Evolutionary conservation across 2,329 filamentous ascomycete species (phyloP), one percentile per base, ranked within the genome.

Genomic region (Diplodia mutila): DNA sequence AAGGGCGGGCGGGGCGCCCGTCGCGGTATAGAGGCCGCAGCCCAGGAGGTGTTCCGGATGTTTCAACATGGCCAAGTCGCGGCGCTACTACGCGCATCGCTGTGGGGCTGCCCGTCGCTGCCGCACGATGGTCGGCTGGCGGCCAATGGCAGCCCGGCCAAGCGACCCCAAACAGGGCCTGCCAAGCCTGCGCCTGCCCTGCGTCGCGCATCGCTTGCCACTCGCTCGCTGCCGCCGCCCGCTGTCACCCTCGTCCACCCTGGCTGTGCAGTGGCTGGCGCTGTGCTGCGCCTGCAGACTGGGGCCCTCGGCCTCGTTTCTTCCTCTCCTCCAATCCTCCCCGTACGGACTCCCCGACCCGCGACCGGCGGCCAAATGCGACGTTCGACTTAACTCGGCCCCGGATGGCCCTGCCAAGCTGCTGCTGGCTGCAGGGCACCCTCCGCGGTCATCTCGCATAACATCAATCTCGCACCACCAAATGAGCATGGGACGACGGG

Each of bases 191-290:
- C 39, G 21, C 14, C 34, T 63, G 59, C 59, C 59, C 59, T 63
- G 59, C 21, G 59, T 37, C 46, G 46, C 18, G 59, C 59, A 46
- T 51, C 46, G 59, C 25, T 29, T 51, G 27, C 46, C 59, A 63
- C 59, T 63, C 59, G 46, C 46, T 63, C n/a, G 42, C 18, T 34
- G 59, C 59, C 23, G 59, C 59, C 49, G 59, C 18, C 39, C 42
- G 57, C 46, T 63, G 59, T 34, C 42, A 51, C 5, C 18, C 16
- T 48, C 46, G 59, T 46, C 23, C 42, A 51, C 5, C 18, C 16
- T 48, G 59, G 59, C 59, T 63, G 59, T 63, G 59, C 59, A 51
- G 59, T 63, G 59, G 57, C 57, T 54, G 52, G 25, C 52, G 52
- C n/a, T 8, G 8, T 14, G n/a, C 52, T 51, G 59, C 59, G 59